phyloP scores from a whole-genome alignment of 1,139 yeast species.

The Yamadazyma kanchanaburiensis region DNA sequence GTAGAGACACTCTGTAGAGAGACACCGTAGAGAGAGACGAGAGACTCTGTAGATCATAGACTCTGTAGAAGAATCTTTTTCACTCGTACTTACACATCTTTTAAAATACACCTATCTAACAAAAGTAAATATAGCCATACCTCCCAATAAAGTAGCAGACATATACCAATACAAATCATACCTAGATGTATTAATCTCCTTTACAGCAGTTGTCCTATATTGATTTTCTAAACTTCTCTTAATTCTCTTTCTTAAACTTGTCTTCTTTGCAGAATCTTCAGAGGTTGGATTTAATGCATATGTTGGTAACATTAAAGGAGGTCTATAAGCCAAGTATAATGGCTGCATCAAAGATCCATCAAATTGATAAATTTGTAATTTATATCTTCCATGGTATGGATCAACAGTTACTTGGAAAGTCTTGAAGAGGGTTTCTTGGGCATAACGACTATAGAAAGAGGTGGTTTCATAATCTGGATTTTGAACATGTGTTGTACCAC shows the following conservation, averaged over 20 bases:
- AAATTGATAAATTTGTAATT: conserved; percentile 69
- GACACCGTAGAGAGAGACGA: no score
- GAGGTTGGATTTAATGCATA: conserved; percentile 83
- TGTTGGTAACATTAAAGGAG: conserved; percentile 96
- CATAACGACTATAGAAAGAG: conserved; percentile 69
- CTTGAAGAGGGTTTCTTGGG: conserved; percentile 60
- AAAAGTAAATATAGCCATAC: conserved; percentile 22
- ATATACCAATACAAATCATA: conserved; percentile 48
- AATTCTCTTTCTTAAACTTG: conserved; percentile 45
- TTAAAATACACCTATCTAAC: no score
- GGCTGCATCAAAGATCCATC: conserved; percentile 89
- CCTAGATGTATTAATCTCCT: conserved; percentile 35
- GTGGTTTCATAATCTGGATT: conserved; percentile 15
- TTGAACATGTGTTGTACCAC: conserved; percentile 44
- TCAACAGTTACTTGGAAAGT: conserved; percentile 63
- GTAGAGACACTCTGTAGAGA: no score
- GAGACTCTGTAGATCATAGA: no score
- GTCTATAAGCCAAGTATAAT: conserved; percentile 83
- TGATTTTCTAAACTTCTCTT: conserved; percentile 77
- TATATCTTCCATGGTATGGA: conserved; percentile 77
- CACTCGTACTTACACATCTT: no score
- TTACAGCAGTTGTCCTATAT: conserved; percentile 72
- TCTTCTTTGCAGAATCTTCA: conserved; percentile 32
- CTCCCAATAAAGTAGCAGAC: conserved; percentile 27
- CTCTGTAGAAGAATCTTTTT: no score